phyloP scores from a whole-genome alignment of 306 rosid species.

The Oxytropis ochrocephala region DNA sequence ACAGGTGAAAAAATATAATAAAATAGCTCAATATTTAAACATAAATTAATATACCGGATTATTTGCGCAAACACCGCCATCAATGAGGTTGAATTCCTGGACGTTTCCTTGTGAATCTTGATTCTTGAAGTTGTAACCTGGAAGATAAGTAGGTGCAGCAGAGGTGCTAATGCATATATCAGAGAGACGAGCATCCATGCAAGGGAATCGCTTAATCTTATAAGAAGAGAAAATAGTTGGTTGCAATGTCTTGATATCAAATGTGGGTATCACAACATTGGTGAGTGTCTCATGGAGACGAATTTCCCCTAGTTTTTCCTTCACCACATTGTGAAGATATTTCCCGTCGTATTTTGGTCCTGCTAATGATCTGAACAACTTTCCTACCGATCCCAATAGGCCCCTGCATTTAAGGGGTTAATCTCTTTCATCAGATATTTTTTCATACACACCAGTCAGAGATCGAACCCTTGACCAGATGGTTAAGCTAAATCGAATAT shows the following conservation, averaged over 20 bases:
- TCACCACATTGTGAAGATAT: conserved; percentile 47
- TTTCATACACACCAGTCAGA: too few species aligned
- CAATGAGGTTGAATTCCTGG: conserved; percentile 50
- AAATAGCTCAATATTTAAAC: not conserved
- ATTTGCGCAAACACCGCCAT: conserved; percentile 61
- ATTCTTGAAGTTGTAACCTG: conserved; percentile 35
- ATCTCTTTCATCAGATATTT: too few species aligned
- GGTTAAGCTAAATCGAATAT: too few species aligned
- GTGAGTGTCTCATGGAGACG: conserved; percentile 56
- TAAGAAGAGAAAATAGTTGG: conserved; percentile 42
- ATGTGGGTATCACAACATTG: conserved; percentile 49
- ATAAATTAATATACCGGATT: conserved; percentile 49
- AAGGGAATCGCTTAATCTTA: conserved; percentile 22
- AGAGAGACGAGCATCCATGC: conserved; percentile 35
- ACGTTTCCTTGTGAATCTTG: conserved; percentile 6
- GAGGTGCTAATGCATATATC: conserved; percentile 53
- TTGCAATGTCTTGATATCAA: conserved; percentile 44
- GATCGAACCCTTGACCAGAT: too few species aligned
- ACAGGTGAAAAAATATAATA: too few species aligned
- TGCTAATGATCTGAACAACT: conserved; percentile 5
- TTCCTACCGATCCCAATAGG: not conserved
- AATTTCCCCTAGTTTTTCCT: conserved; percentile 44
- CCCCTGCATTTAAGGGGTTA: not conserved
- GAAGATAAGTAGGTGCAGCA: conserved; percentile 54
- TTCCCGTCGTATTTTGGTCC: conserved; percentile 77